These are phyloP conservation scores for Guadua angustifolia DNA, from an alignment of 176 grass and related monocot species.

Conservation along the genomic window DNA sequence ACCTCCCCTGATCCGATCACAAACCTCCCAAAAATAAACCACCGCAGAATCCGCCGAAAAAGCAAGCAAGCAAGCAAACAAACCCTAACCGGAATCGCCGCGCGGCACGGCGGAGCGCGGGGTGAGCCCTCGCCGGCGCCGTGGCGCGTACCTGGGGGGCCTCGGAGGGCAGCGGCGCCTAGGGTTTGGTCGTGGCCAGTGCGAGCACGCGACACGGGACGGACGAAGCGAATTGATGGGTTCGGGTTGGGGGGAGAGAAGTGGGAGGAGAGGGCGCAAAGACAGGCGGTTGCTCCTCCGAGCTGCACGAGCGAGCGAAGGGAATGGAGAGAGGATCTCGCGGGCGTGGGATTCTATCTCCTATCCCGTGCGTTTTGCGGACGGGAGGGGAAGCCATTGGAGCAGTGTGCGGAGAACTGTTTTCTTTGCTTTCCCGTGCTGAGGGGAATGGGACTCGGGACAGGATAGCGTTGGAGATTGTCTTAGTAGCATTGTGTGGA, in stretches of 20 bases:
- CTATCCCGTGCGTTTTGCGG: no score
- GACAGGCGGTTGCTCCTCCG: no score
- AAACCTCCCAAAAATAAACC: not conserved
- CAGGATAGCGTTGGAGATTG: no score
- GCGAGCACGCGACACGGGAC: conserved; percentile 21
- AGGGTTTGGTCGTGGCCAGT: conserved; percentile 68
- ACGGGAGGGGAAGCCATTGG: no score
- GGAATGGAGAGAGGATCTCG: no score
- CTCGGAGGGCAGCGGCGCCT: conserved; percentile 61
- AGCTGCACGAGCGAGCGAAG: no score
- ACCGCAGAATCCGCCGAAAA: conserved; percentile 8
- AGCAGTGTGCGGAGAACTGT: no score
- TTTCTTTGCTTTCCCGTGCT: no score
- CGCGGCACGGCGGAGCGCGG: not conserved
- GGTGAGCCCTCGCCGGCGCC: not conserved
- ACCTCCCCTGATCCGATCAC: conserved; percentile 50
- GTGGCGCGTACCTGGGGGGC: conserved; percentile 41
- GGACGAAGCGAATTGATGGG: conserved; percentile 44
- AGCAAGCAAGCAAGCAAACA: not conserved
- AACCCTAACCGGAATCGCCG: conserved; percentile 11
- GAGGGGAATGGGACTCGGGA: no score
- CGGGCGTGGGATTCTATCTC: no score
- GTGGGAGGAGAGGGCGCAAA: not conserved
- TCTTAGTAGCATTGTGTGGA: no score
- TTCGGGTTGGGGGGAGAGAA: conserved; percentile 51